phyloP scores from a whole-genome alignment of 179 eudicot species.

The Silene noctiflora region DNA sequence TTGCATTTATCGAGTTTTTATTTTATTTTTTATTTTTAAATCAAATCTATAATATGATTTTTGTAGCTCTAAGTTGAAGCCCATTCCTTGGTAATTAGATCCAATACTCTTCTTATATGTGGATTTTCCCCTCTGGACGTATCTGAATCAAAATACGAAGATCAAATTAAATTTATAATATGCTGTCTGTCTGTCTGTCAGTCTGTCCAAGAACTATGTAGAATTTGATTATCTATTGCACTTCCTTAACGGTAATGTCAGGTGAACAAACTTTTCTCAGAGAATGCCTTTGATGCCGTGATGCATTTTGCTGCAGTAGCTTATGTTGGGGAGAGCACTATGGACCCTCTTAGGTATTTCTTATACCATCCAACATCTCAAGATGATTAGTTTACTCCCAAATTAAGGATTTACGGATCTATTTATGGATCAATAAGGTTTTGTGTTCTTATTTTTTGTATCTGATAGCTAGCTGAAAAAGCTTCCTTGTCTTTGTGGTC shows the following conservation, averaged over 20 bases:
- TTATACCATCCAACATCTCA: background rate
- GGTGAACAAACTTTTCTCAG: constrained; percentile 75
- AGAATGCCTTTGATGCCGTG: constrained; percentile 91
- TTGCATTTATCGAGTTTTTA: background rate
- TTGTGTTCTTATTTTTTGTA: background rate
- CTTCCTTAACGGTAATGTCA: constrained; percentile 40
- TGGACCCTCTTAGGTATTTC: constrained; percentile 75
- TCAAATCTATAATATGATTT: background rate
- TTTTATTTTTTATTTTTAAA: background rate
- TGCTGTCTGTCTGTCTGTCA: background rate
- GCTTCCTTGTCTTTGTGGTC: background rate
- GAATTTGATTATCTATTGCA: background rate
- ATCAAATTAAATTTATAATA: background rate
- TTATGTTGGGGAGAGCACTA: constrained; percentile 94
- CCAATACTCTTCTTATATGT: background rate
- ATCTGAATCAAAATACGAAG: background rate
- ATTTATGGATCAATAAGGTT: background rate
- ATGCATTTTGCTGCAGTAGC: constrained; percentile 98
- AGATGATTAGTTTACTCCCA: background rate
- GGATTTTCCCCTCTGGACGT: background rate
- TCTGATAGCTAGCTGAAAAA: background rate
- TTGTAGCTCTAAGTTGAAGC: background rate
- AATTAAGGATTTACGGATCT: background rate
- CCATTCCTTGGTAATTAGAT: background rate
- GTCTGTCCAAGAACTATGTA: background rate